Percentiles rank a stretch among this genome's conserved stretches.
Evolutionary conservation across 495 filamentous ascomycete species (phyloP).

Genomic region (Wilcoxina mikolae): DNA sequence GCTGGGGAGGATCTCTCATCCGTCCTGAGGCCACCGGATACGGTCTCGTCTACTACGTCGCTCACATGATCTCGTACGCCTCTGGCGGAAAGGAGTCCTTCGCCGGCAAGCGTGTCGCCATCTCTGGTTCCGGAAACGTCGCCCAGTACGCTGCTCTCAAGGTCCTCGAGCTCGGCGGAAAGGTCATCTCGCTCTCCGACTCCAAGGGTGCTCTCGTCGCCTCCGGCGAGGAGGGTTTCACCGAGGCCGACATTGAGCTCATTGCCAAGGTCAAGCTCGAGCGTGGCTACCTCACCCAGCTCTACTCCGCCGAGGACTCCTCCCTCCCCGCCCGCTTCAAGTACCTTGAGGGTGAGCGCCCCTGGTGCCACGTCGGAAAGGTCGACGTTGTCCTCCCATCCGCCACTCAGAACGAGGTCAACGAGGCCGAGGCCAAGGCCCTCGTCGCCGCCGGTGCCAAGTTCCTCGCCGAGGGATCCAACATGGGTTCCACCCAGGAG

Average conservation of each 20-base stretch:
- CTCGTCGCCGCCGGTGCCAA: slow-evolving; percentile 61
- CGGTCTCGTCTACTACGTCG: slow-evolving; percentile 93
- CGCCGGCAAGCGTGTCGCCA: slow-evolving; percentile 81
- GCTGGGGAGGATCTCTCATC: slow-evolving; percentile 89
- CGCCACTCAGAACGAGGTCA: slow-evolving; percentile 96
- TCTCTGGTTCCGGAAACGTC: slow-evolving; percentile 96
- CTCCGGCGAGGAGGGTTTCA: slow-evolving; percentile 49
- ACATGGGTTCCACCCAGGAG: slow-evolving; percentile 96
- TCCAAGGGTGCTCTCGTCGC: slow-evolving; percentile 71
- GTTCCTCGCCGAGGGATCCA: slow-evolving; percentile 92
- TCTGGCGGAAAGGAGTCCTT: slow-evolving; percentile 67
- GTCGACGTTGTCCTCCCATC: slow-evolving; percentile 85
- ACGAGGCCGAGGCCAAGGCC: slow-evolving; percentile 68
- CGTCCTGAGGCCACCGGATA: slow-evolving; percentile 94
- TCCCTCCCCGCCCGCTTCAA: slow-evolving; percentile 50
- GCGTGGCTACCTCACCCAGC: slow-evolving; percentile 61
- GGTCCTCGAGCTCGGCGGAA: slow-evolving; percentile 88
- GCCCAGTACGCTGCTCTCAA: slow-evolving; percentile 97
- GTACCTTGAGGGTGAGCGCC: slow-evolving; percentile 76
- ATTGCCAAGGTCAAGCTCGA: slow-evolving; percentile 78
- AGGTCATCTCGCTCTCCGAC: slow-evolving; percentile 87
- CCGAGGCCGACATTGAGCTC: slow-evolving; percentile 54
- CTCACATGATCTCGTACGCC: slow-evolving; percentile 87
- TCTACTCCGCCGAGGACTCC: slow-evolving; percentile 33
- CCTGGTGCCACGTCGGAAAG: slow-evolving; percentile 76